These are phyloP conservation scores for Candolleomyces aberdarensis DNA, from an alignment of 768 basidiomycete species.

Conservation along the genomic window DNA sequence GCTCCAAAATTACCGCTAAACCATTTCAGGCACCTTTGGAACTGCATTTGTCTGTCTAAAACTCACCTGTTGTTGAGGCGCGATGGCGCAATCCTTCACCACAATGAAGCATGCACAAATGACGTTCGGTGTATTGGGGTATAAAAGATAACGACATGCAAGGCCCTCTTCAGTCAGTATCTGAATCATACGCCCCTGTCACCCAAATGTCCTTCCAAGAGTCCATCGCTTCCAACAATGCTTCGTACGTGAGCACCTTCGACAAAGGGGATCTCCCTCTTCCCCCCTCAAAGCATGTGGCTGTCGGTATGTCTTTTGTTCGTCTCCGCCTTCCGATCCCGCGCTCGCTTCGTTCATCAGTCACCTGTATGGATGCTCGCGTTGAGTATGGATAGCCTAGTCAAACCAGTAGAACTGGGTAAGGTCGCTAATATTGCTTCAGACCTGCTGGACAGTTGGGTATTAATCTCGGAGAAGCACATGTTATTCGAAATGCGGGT, in stretches of 20 bases:
- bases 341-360: slow-evolving; percentile 20
- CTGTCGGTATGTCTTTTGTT: slow-evolving; percentile 23
- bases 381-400: slow-evolving; percentile 44
- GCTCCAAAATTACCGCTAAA: too few species aligned
- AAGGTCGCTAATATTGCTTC: slow-evolving; percentile 6
- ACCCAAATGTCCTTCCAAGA: slow-evolving; percentile 12
- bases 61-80: not conserved
- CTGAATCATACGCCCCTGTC: too few species aligned
- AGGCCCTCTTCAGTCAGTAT: too few species aligned
- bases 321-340: not conserved
- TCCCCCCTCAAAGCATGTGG: slow-evolving; percentile 32
- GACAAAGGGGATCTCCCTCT: slow-evolving; percentile 35
- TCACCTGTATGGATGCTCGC: slow-evolving; percentile 76
- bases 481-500: slow-evolving; percentile 75
- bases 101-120: not conserved
- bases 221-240: slow-evolving; percentile 40
- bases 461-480: slow-evolving; percentile 63
- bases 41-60: not conserved
- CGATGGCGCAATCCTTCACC: not conserved
- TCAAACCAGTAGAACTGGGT: too few species aligned
- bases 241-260: slow-evolving; percentile 43
- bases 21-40: too few species aligned
- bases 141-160: not conserved
- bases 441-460: slow-evolving; percentile 60
- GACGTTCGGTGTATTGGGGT: not conserved